phyloP scores from a whole-genome alignment of 306 rosid genomes.

The Sindora glabra region DNA sequence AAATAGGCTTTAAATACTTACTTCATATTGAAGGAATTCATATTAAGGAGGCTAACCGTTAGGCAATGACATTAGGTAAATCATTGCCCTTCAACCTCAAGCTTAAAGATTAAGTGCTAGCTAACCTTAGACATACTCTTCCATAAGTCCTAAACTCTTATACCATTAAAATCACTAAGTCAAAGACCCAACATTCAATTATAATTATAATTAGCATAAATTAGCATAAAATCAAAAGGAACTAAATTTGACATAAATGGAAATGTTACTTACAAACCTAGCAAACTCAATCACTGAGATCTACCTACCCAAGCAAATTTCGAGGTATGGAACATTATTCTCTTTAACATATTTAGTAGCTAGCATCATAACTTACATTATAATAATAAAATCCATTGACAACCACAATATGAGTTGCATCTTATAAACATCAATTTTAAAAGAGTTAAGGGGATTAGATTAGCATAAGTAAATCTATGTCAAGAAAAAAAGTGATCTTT shows the following conservation, averaged over 20 bases:
- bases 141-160: too few species aligned
- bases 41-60: too few species aligned
- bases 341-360: conserved; percentile 63
- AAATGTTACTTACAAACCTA: conserved; percentile 33
- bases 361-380: conserved; percentile 53
- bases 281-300: conserved; percentile 61
- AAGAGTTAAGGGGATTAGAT: background rate
- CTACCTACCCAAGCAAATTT: conserved; percentile 67
- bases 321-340: conserved; percentile 52
- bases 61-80: too few species aligned
- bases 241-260: background rate
- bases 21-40: too few species aligned
- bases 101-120: too few species aligned
- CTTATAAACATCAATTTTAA: conserved; percentile 17
- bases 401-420: conserved; percentile 51
- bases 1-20: too few species aligned
- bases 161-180: conserved; percentile 44
- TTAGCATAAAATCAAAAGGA: background rate
- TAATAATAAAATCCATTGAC: conserved; percentile 68
- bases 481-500: too few species aligned
- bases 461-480: too few species aligned
- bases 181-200: conserved; percentile 17
- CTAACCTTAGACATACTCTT: too few species aligned
- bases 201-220: too few species aligned
- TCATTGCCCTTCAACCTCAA: too few species aligned